These are phyloP conservation scores for Quercus suber DNA, from an alignment of 306 rosid genomes.

Conservation along the genomic window DNA sequence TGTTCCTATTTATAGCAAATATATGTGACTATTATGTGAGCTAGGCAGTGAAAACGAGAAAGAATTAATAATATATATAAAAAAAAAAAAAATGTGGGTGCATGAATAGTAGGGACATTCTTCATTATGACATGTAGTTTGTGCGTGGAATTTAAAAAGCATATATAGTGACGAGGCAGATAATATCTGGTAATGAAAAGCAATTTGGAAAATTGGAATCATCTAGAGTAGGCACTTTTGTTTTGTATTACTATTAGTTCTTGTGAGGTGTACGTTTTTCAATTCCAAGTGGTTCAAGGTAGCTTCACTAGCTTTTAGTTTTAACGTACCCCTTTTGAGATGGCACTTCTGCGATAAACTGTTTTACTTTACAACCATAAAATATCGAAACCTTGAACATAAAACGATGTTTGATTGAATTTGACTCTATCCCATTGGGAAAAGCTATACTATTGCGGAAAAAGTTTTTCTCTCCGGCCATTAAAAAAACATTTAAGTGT, in stretches of 20 bases:
- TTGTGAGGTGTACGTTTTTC: not conserved
- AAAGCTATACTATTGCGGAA: too few relatives aligned
- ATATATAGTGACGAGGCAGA: not conserved
- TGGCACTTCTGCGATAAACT: not conserved
- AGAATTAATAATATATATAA: too few relatives aligned
- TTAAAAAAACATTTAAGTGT: too few relatives aligned
- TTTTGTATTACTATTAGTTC: not conserved
- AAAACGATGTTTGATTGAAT: too few relatives aligned
- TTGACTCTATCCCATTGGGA: too few relatives aligned
- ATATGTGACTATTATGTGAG: not conserved
- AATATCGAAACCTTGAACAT: too few relatives aligned
- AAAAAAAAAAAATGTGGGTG: not conserved
- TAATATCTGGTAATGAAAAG: conserved; percentile 13
- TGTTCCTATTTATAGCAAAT: conserved; percentile 46
- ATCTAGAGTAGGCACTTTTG: not conserved
- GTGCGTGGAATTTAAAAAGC: too few relatives aligned
- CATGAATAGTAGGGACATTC: not conserved
- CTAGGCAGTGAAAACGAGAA: not conserved
- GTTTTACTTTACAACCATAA: too few relatives aligned
- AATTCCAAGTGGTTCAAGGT: too few relatives aligned
- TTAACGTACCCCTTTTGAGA: not conserved
- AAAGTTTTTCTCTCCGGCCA: too few relatives aligned
- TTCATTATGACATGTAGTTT: too few relatives aligned
- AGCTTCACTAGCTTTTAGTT: not conserved
- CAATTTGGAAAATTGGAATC: conserved; percentile 3